These are phyloP conservation scores for Vishniacozyma victoriae DNA, from an alignment of 768 basidiomycete species.

Conservation along the genomic window DNA sequence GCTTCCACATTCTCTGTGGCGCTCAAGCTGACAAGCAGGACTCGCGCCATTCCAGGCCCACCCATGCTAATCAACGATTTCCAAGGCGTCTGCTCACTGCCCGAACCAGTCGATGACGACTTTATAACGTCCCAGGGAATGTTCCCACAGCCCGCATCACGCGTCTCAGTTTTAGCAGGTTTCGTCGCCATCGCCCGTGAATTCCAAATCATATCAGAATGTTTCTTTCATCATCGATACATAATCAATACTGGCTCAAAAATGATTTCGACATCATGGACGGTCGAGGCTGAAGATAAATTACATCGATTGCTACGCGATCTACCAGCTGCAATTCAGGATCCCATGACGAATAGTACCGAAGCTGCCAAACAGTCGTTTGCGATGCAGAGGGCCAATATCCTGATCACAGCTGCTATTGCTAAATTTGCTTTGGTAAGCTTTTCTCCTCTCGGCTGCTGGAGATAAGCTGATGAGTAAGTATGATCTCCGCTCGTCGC, in stretches of 20 bases:
- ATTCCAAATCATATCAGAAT: slow-evolving; percentile 36
- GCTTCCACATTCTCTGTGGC: slow-evolving; percentile 1
- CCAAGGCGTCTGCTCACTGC: slow-evolving; percentile 35
- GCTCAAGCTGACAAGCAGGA: slow-evolving; percentile 13
- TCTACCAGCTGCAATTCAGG: slow-evolving; percentile 19
- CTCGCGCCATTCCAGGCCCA: slow-evolving; percentile 35
- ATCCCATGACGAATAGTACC: slow-evolving; percentile 6
- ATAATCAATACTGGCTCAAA: slow-evolving; percentile 11
- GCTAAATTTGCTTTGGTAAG: slow-evolving; percentile 40
- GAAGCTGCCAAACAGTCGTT: slow-evolving; percentile 19
- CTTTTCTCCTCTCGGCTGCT: slow-evolving; percentile 1
- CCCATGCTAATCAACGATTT: slow-evolving; percentile 42
- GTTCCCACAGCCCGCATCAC: slow-evolving; percentile 31
- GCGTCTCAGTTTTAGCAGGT: slow-evolving; percentile 28
- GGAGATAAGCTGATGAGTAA: neutral
- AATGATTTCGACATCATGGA: slow-evolving; percentile 25
- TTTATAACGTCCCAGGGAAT: slow-evolving; percentile 40
- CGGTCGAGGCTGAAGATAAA: slow-evolving; percentile 23
- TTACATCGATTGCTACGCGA: slow-evolving; percentile 25
- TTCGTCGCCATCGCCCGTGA: slow-evolving; percentile 32
- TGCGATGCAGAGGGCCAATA: slow-evolving; percentile 40
- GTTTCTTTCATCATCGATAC: slow-evolving; percentile 38
- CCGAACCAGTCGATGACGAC: slow-evolving; percentile 37
- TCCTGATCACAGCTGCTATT: slow-evolving; percentile 41
- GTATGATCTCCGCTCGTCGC: slow-evolving; percentile 33